Evolutionary conservation across 179 eudicot species (phyloP).

Genomic region (Spergularia azorica): DNA sequence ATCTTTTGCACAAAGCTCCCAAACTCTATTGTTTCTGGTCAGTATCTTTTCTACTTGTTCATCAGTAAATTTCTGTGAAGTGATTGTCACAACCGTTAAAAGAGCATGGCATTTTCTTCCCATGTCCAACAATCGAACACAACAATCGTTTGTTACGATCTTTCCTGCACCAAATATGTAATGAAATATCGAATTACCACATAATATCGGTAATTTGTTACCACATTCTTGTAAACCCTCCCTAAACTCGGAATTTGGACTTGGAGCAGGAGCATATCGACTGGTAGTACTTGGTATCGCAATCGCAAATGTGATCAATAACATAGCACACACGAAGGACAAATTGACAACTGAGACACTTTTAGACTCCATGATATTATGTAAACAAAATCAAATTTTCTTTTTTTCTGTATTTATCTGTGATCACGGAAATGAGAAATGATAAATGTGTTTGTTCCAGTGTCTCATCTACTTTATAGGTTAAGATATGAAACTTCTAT

Average conservation of each 20-base stretch:
- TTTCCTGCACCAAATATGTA: background rate
- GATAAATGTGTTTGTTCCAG: background rate
- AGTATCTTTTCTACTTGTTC: background rate
- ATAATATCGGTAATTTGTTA: background rate
- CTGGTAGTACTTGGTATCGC: background rate
- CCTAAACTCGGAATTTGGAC: background rate
- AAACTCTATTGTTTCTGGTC: slow-evolving; percentile 11
- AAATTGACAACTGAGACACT: background rate
- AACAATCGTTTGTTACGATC: background rate
- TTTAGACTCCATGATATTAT: background rate
- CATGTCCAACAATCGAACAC: background rate
- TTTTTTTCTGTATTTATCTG: background rate
- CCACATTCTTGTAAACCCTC: background rate
- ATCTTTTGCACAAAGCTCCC: background rate
- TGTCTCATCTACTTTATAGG: background rate
- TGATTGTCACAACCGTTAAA: background rate
- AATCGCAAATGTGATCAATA: background rate
- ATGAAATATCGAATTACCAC: slow-evolving; percentile 4
- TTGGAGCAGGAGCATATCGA: background rate
- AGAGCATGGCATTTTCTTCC: slow-evolving; percentile 7
- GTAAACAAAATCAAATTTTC: background rate
- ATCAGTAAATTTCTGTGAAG: background rate
- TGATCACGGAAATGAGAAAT: background rate
- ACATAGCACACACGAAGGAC: background rate
- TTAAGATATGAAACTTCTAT: background rate